Evolutionary conservation across 805 yeast genomes (phyloP).

Genomic region (Candida vaughaniae): DNA sequence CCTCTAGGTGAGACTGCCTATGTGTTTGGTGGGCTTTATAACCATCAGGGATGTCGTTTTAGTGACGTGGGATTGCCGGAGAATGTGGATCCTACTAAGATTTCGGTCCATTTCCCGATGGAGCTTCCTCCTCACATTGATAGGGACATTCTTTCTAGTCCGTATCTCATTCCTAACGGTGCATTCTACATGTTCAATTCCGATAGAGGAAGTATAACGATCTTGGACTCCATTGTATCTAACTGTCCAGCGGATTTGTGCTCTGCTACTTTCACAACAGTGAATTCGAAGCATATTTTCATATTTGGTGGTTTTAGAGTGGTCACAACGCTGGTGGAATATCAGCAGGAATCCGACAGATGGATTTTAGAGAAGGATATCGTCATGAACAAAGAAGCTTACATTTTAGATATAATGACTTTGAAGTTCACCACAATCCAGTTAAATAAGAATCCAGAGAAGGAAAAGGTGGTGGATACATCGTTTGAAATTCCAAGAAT

Average conservation of each 20-base stretch:
- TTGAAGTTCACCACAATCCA: slow-evolving; percentile 47
- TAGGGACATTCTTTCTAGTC: slow-evolving; percentile 37
- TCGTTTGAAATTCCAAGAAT: slow-evolving; percentile 25
- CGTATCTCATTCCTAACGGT: slow-evolving; percentile 40
- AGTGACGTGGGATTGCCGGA: slow-evolving; percentile 32
- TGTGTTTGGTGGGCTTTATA: slow-evolving; percentile 38
- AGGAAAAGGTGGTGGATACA: slow-evolving; percentile 8
- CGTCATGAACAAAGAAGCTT: slow-evolving; percentile 51
- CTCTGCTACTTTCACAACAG: slow-evolving; percentile 45
- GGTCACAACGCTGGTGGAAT: slow-evolving; percentile 20
- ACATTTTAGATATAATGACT: slow-evolving; percentile 55
- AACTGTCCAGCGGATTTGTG: slow-evolving; percentile 50
- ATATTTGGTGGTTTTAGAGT: slow-evolving; percentile 70
- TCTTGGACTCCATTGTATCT: slow-evolving; percentile 21
- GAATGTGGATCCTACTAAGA: slow-evolving; percentile 24
- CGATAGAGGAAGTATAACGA: slow-evolving; percentile 29
- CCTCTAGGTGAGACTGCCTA: slow-evolving; percentile 27
- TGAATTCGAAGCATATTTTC: slow-evolving; percentile 58
- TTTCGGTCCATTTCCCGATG: slow-evolving; percentile 38
- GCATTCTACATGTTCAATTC: slow-evolving; percentile 29
- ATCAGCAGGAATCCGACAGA: slow-evolving; percentile 22
- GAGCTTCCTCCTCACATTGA: slow-evolving; percentile 41
- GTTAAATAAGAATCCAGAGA: slow-evolving; percentile 18
- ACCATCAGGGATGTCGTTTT: slow-evolving; percentile 17
- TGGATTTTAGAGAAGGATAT: slow-evolving; percentile 45